A percentile compares a stretch with the other conserved stretches of the same genome.
phyloP scores from a whole-genome alignment of 2,329 filamentous ascomycete species.

The Aspergillus sojae region DNA sequence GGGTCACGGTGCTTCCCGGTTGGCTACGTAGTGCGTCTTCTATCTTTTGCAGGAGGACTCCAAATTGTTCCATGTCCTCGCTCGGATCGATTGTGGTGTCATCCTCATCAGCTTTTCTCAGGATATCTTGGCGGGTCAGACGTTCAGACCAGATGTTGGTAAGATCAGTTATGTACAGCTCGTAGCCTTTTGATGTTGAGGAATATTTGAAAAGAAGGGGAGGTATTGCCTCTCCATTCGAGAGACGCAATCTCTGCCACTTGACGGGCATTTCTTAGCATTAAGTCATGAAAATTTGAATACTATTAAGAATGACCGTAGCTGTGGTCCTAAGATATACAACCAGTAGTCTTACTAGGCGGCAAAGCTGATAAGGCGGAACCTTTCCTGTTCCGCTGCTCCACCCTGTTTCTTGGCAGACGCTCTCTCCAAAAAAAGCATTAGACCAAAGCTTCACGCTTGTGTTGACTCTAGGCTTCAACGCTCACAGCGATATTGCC shows the following conservation, averaged over 20 bases:
- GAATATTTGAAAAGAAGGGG: slow-evolving; percentile 44
- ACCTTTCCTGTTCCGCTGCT: not conserved
- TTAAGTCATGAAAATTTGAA: not conserved
- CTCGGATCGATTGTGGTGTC: slow-evolving; percentile 63
- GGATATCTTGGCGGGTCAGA: slow-evolving; percentile 49
- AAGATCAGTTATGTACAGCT: slow-evolving; percentile 60
- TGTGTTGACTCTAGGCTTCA: not conserved
- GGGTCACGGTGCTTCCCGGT: slow-evolving; percentile 34
- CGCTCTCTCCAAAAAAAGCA: not conserved
- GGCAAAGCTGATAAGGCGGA: slow-evolving; percentile 8
- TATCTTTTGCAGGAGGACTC: slow-evolving; percentile 60
- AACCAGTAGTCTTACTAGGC: slow-evolving; percentile 7
- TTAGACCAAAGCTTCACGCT: not conserved
- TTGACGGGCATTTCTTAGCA: slow-evolving; percentile 31
- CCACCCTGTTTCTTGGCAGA: not conserved
- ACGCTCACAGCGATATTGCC: not conserved
- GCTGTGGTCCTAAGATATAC: not conserved
- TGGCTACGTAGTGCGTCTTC: slow-evolving; percentile 48
- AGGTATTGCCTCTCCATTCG: slow-evolving; percentile 29
- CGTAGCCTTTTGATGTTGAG: slow-evolving; percentile 47
- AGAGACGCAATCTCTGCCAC: slow-evolving; percentile 41
- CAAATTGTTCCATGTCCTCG: slow-evolving; percentile 58
- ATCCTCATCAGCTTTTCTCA: slow-evolving; percentile 51
- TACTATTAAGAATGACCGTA: not conserved
- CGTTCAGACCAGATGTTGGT: slow-evolving; percentile 60